Conservation (phyloP, 352 stramenopile genomes). For the Pythium apleroticum region DNA sequence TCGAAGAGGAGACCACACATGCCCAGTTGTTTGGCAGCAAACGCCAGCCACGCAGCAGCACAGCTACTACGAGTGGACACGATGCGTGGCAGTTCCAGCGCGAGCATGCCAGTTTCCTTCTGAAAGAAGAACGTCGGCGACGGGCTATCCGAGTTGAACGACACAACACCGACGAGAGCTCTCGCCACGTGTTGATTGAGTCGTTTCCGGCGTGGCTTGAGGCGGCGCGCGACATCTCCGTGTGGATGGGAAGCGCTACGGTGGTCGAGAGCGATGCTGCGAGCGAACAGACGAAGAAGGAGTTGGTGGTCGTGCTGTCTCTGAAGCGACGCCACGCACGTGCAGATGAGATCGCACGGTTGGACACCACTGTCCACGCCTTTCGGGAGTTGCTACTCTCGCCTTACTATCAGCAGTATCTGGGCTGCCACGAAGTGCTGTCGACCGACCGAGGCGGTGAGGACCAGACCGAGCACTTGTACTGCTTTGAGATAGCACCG, state of each 20-base stretch:
- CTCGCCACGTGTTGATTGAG: slow-evolving; percentile 9
- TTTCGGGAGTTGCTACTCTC: slow-evolving; percentile 24
- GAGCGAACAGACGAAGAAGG: neutral
- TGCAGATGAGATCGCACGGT: neutral
- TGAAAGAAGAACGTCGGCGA: slow-evolving; percentile 16
- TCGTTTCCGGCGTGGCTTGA: slow-evolving; percentile 14
- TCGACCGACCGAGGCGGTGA: neutral
- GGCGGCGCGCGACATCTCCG: neutral
- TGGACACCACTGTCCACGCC: slow-evolving; percentile 13
- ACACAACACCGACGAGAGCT: slow-evolving; percentile 2
- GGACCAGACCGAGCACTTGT: slow-evolving; percentile 9
- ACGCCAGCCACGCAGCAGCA: neutral
- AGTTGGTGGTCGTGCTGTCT: slow-evolving; percentile 20
- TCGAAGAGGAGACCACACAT: neutral
- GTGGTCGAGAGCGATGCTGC: neutral
- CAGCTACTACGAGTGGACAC: neutral
- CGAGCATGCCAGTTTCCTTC: slow-evolving; percentile 13
- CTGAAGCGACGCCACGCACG: neutral
- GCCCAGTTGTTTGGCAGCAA: neutral
- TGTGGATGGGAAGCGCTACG: slow-evolving; percentile 11
- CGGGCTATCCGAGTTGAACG: slow-evolving; percentile 13
- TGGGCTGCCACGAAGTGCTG: slow-evolving; percentile 11
- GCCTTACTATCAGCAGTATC: slow-evolving; percentile 26
- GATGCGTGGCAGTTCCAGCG: slow-evolving; percentile 25
- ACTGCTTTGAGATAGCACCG: slow-evolving; percentile 29